phyloP scores from a whole-genome alignment of 257 asterid species.

The Ajuga chamaepitys region DNA sequence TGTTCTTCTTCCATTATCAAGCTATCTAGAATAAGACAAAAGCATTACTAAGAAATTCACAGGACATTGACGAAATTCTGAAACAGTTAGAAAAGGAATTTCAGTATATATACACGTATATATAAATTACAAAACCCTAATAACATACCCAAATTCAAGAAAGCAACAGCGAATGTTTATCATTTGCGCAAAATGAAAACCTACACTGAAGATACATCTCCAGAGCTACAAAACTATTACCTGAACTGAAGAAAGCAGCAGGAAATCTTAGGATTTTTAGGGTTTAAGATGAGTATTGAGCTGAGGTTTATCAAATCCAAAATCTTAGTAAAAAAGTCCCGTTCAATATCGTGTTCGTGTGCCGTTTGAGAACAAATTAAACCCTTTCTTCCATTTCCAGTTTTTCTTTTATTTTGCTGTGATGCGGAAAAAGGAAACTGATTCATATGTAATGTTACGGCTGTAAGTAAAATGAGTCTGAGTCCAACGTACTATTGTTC shows the following conservation, averaged over 20 bases:
- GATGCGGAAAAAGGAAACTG: too few species aligned
- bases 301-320: neutral
- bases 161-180: neutral
- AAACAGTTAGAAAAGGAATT: neutral
- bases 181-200: neutral
- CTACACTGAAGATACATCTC: neutral
- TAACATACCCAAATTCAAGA: neutral
- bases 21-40: constrained; percentile 13
- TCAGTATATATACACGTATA: too few species aligned
- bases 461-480: too few species aligned
- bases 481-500: too few species aligned
- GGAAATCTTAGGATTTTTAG: constrained; percentile 20
- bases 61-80: constrained; percentile 7
- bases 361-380: too few species aligned
- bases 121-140: constrained; percentile 21
- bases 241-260: constrained; percentile 5
- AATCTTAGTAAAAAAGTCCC: too few species aligned
- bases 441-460: too few species aligned
- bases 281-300: constrained; percentile 10
- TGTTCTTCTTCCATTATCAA: constrained; percentile 23
- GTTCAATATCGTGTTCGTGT: too few species aligned
- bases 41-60: constrained; percentile 10
- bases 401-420: too few species aligned
- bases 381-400: too few species aligned
- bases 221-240: constrained; percentile 13